Conservation (phyloP, 306 rosid genomes). For the Quercus suber region DNA sequence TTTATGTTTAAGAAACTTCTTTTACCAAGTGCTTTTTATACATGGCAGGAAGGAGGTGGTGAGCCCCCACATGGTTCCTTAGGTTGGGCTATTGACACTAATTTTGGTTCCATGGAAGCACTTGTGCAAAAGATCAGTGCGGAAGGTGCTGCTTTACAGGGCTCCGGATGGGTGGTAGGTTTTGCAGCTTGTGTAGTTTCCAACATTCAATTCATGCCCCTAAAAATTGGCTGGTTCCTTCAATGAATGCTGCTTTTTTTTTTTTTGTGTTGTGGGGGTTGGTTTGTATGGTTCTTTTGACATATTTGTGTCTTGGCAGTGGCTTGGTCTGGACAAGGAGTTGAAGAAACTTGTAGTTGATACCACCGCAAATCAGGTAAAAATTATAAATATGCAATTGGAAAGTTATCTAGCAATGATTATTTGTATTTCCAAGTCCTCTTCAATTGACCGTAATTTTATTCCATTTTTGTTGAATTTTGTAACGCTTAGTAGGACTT, state of each 20-base stretch:
- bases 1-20: not conserved
- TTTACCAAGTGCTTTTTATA: constrained; percentile 5
- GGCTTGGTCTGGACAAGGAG: constrained; percentile 96
- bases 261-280: not conserved
- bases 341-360: constrained; percentile 82
- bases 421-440: not conserved
- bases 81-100: constrained; percentile 84
- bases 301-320: constrained; percentile 47
- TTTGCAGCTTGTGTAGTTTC: constrained; percentile 23
- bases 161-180: constrained; percentile 99
- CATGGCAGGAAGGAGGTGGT: constrained; percentile 91
- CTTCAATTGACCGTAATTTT: not conserved
- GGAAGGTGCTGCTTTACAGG: constrained; percentile 95
- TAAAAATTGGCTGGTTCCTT: not conserved
- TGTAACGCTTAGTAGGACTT: not conserved
- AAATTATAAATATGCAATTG: not conserved
- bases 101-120: constrained; percentile 70
- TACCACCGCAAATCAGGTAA: constrained; percentile 94
- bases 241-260: not conserved
- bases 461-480: not conserved
- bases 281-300: constrained; percentile 14
- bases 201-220: constrained; percentile 1
- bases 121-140: constrained; percentile 62
- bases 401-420: not conserved
- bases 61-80: constrained; percentile 71